A percentile compares a stretch with the other conserved stretches of the same genome.
These are phyloP conservation scores for Neurospora africana DNA, from an alignment of 495 filamentous ascomycete genomes.

Conservation along the genomic window DNA sequence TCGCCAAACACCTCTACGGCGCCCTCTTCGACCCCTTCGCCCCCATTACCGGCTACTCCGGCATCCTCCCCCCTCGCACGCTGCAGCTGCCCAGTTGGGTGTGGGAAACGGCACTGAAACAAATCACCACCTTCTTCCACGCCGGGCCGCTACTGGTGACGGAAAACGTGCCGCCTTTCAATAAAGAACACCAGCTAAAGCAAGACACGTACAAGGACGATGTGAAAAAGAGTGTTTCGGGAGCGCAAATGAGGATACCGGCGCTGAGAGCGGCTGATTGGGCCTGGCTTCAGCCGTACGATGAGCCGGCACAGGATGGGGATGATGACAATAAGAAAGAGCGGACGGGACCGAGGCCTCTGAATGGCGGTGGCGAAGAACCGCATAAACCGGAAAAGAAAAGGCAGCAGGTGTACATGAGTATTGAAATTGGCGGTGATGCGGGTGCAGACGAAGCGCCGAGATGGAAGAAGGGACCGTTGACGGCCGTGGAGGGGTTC, in stretches of 20 bases:
- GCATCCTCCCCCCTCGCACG: constrained; percentile 24
- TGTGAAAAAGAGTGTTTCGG: background rate
- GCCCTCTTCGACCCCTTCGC: constrained; percentile 38
- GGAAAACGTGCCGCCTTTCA: constrained; percentile 14
- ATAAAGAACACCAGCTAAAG: constrained; percentile 11
- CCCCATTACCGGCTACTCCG: constrained; percentile 28
- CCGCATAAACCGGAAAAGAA: background rate
- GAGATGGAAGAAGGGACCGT: constrained; percentile 20
- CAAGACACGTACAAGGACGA: background rate
- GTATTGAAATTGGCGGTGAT: constrained; percentile 14
- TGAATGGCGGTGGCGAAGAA: background rate
- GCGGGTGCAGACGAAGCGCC: constrained; percentile 12
- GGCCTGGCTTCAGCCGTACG: constrained; percentile 40
- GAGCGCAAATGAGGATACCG: constrained; percentile 14
- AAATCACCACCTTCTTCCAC: constrained; percentile 39
- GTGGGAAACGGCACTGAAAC: constrained; percentile 27
- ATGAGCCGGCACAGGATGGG: background rate
- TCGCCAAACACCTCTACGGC: constrained; percentile 16
- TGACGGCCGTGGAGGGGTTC: constrained; percentile 35
- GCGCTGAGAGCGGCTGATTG: constrained; percentile 21
- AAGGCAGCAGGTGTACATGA: constrained; percentile 8
- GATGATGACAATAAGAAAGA: background rate
- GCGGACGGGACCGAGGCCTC: background rate
- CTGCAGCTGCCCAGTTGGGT: constrained; percentile 36
- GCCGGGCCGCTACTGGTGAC: constrained; percentile 31